Evolutionary conservation across 1,139 yeast species (phyloP), one percentile per base, ranked within the genome.

Genomic region (Hemisphaericaspora xylanilytica): DNA sequence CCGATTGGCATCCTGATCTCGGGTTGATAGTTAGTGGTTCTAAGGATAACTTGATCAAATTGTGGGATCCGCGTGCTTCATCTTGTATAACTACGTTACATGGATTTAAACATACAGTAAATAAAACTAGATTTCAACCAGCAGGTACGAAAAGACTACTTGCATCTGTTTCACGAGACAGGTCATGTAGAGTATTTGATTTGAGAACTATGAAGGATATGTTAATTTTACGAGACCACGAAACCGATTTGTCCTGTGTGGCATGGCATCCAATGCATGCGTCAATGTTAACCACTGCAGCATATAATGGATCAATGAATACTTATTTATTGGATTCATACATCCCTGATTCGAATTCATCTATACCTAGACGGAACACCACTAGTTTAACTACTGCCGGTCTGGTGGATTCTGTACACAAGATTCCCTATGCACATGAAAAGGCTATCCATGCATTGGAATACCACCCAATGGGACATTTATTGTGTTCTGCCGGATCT

Each of bases 241-340:
- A 88, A 36, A 78, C 89, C 10, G 98, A 92, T 58, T 77, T 90
- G 33, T 81, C 95, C 37, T 78, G 95, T 41, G 73, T 90, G 25
- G 77, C 89, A 28, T 92, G 97, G 97, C 95, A 92, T 59, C 97
- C 98, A 2, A 67, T 83, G 17, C 96, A 90, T 58, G 76, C 92
- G 2, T 76, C 87, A 3, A 68, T 87, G 59, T 63, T 92, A 25
- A 80, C 95, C 1, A 82, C 94, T 1, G 97, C 96, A 1, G 86
- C 92, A 7, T 89, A 84, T 58, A 94, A 87, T 55, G 98, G 98
- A 2, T 78, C 94, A 7, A 71, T 92, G 55, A 77, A 79, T 49
- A 95, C 87, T 56, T 92, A 85, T 57, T 67, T 83, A 39, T 63
- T 90, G 18, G 81, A 83, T 49, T 75, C 78, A 17, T 71, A 73